Conservation (phyloP, 1,284 basidiomycete species). For the Exobasidium rhododendri region DNA sequence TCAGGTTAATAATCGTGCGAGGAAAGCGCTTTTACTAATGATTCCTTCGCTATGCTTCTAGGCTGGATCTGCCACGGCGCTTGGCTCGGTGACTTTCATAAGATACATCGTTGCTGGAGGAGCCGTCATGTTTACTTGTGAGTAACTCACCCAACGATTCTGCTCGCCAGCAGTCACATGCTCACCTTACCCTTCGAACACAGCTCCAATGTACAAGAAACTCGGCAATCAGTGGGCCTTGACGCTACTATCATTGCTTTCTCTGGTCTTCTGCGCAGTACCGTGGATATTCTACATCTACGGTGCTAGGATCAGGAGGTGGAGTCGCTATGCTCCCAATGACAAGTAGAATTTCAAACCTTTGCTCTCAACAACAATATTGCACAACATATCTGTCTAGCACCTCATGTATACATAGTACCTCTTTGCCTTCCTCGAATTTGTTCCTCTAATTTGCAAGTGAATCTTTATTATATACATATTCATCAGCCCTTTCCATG, state of each 20-base stretch:
- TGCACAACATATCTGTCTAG: too few relatives aligned
- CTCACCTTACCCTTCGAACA: background rate
- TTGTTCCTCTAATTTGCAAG: too few relatives aligned
- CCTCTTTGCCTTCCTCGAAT: too few relatives aligned
- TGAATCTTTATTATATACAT: too few relatives aligned
- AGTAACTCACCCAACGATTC: background rate
- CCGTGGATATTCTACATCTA: slow-evolving; percentile 18
- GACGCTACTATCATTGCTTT: slow-evolving; percentile 13
- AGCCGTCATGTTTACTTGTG: slow-evolving; percentile 10
- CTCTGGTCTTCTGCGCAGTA: slow-evolving; percentile 10
- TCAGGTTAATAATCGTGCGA: slow-evolving; percentile 8
- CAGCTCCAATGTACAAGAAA: slow-evolving; percentile 9
- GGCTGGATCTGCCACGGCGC: background rate
- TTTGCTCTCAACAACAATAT: too few relatives aligned
- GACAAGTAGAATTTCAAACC: background rate
- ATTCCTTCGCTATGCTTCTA: too few relatives aligned
- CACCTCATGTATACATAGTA: too few relatives aligned
- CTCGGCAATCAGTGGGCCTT: slow-evolving; percentile 18
- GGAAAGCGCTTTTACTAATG: background rate
- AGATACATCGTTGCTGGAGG: slow-evolving; percentile 14
- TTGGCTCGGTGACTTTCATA: background rate
- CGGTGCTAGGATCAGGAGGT: slow-evolving; percentile 6
- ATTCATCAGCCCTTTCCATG: too few relatives aligned
- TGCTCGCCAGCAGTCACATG: background rate
- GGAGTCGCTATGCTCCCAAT: slow-evolving; percentile 11